These are phyloP conservation scores for Diplosphaera chodatii DNA, from an alignment of 139 green algal species.

Conservation along the genomic window DNA sequence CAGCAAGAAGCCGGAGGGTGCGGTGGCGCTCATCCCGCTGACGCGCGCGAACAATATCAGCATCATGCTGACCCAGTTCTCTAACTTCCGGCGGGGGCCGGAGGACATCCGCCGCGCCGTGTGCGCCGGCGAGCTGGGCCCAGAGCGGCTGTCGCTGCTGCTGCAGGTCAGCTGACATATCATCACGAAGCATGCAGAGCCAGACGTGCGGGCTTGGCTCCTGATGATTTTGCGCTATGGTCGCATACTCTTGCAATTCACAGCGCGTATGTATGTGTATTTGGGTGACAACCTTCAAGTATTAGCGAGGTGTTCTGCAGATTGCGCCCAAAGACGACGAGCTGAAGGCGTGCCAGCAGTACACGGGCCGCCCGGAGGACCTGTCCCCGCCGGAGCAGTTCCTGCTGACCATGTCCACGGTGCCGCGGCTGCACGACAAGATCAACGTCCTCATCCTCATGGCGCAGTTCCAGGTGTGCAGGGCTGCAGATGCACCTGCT, in stretches of 20 bases:
- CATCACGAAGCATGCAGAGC: too few species aligned
- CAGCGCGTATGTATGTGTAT: too few species aligned
- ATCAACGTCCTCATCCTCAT: slow-evolving; percentile 22
- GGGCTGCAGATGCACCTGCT: too few species aligned
- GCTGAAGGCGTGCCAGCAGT: slow-evolving; percentile 24
- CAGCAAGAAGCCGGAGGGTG: slow-evolving; percentile 1
- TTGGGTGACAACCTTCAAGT: too few species aligned
- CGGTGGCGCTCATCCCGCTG: slow-evolving; percentile 38
- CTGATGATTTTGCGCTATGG: too few species aligned
- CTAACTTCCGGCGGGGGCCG: slow-evolving; percentile 6
- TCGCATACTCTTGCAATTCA: too few species aligned
- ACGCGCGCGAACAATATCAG: slow-evolving; percentile 63
- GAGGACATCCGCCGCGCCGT: slow-evolving; percentile 28
- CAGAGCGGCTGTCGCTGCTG: slow-evolving; percentile 43
- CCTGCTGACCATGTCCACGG: slow-evolving; percentile 33
- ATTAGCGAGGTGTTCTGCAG: too few species aligned
- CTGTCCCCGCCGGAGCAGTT: slow-evolving; percentile 55
- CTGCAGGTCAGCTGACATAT: too few species aligned
- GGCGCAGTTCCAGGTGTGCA: slow-evolving; percentile 27
- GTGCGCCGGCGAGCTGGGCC: slow-evolving; percentile 16
- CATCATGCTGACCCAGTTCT: slow-evolving; percentile 69
- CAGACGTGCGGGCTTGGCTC: too few species aligned
- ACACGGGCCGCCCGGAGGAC: slow-evolving; percentile 14
- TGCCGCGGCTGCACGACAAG: slow-evolving; percentile 51
- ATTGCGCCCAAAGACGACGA: slow-evolving; percentile 48